These are phyloP conservation scores for Trifolium subterraneum DNA, from an alignment of 306 rosid genomes.

Conservation along the genomic window DNA sequence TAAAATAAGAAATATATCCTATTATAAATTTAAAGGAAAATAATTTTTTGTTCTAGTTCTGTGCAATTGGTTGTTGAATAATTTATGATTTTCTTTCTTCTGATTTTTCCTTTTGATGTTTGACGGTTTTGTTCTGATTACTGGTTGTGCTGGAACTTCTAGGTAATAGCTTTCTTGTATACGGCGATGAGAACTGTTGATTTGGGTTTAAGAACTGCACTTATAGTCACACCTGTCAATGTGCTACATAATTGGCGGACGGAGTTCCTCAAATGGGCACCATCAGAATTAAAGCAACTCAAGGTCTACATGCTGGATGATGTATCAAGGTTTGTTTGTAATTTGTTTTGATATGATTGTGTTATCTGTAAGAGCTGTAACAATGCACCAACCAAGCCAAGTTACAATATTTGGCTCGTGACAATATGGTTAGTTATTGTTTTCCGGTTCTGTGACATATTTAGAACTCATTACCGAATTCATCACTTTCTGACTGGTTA, in stretches of 20 bases:
- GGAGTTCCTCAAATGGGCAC: conserved; percentile 91
- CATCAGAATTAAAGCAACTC: conserved; percentile 83
- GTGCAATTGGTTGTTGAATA: background rate
- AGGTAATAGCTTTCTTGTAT: conserved; percentile 96
- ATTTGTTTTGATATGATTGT: conserved; percentile 32
- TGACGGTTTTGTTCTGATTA: conserved; percentile 38
- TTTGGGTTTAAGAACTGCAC: conserved; percentile 88
- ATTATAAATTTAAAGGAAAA: conserved; percentile 13
- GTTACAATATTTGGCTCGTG: conserved; percentile 10
- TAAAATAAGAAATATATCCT: background rate
- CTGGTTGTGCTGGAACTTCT: conserved; percentile 41
- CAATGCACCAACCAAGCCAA: conserved; percentile 21
- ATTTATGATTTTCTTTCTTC: background rate
- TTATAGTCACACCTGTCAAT: conserved; percentile 93
- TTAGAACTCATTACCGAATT: background rate
- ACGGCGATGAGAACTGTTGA: conserved; percentile 89
- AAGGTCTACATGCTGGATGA: conserved; percentile 93
- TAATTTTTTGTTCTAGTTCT: conserved; percentile 3
- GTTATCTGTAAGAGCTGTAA: conserved; percentile 22
- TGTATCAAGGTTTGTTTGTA: conserved; percentile 69
- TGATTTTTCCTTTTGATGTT: conserved; percentile 34
- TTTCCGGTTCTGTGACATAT: background rate
- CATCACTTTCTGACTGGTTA: background rate
- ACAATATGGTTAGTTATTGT: conserved; percentile 14
- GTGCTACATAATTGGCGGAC: conserved; percentile 97